These are phyloP conservation scores for Mycena leptocephala DNA, from an alignment of 768 basidiomycete genomes.

Conservation along the genomic window DNA sequence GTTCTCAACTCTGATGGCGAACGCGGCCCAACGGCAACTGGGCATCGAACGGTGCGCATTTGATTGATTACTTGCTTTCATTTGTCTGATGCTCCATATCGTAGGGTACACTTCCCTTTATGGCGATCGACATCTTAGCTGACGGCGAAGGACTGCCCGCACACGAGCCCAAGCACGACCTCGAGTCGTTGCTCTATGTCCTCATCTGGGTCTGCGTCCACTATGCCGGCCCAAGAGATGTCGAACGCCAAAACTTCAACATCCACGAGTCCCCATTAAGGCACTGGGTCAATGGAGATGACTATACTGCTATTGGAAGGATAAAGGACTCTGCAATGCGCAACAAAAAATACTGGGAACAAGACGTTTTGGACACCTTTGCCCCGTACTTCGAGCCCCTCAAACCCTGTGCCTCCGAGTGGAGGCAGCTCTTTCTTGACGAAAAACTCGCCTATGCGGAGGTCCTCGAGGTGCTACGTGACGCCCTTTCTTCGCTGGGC, in stretches of 20 bases:
- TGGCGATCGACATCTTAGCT: conserved; percentile 9
- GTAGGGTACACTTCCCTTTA: conserved; percentile 19
- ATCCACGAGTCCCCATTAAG: neutral
- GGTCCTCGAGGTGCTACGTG: neutral
- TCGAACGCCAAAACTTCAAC: conserved; percentile 24
- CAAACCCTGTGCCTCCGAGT: conserved; percentile 1
- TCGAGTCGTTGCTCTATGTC: conserved; percentile 23
- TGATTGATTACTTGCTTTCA: neutral
- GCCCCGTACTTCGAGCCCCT: conserved; percentile 24
- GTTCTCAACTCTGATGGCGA: neutral
- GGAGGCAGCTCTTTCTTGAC: neutral
- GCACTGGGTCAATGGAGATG: neutral
- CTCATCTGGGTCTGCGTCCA: conserved; percentile 21
- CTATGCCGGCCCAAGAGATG: conserved; percentile 6
- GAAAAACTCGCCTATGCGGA: neutral
- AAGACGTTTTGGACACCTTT: neutral
- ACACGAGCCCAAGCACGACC: conserved; percentile 18
- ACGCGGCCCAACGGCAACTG: neutral
- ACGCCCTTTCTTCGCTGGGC: neutral
- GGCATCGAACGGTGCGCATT: neutral
- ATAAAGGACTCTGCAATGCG: neutral
- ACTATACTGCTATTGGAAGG: neutral
- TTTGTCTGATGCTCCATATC: neutral
- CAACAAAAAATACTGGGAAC: neutral
- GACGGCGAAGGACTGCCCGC: neutral